These are phyloP conservation scores for Corchorus capsularis DNA, from an alignment of 345 rosid genomes.

Conservation along the genomic window DNA sequence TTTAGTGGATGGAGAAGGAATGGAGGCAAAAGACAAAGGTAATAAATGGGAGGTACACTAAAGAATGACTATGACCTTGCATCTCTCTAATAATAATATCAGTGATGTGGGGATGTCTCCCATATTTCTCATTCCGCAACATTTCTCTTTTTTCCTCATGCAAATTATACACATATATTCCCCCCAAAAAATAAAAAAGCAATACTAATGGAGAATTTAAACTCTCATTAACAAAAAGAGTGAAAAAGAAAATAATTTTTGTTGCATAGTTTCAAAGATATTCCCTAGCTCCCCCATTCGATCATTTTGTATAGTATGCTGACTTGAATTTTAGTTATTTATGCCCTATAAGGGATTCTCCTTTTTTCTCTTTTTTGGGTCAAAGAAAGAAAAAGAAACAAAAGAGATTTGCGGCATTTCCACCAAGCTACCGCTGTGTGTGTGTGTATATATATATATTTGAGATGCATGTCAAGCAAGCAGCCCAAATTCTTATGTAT, in stretches of 20 bases:
- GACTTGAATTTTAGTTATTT: slow-evolving; percentile 5
- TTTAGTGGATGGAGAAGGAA: slow-evolving; percentile 55
- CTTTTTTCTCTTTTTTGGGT: background rate
- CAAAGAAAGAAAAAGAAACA: background rate
- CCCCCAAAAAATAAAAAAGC: slow-evolving; percentile 22
- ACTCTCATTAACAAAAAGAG: slow-evolving; percentile 13
- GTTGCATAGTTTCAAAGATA: background rate
- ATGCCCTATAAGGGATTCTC: background rate
- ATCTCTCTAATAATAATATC: slow-evolving; percentile 64
- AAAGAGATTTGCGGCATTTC: background rate
- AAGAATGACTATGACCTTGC: slow-evolving; percentile 73
- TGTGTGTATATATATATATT: background rate
- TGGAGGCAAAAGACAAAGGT: slow-evolving; percentile 75
- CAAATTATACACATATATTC: slow-evolving; percentile 41
- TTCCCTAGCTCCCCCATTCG: background rate
- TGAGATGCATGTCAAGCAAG: background rate
- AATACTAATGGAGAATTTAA: slow-evolving; percentile 25
- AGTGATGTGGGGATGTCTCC: slow-evolving; percentile 59
- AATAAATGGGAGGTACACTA: slow-evolving; percentile 66
- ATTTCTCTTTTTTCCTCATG: slow-evolving; percentile 33
- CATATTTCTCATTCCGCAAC: slow-evolving; percentile 33
- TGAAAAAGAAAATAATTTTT: background rate
- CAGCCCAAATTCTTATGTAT: background rate
- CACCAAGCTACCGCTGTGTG: background rate
- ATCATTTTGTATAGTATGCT: slow-evolving; percentile 1